Base-by-base conservation (phyloP, 2,329 filamentous ascomycete species). In the Neocatenulostroma microsporum region DNA sequence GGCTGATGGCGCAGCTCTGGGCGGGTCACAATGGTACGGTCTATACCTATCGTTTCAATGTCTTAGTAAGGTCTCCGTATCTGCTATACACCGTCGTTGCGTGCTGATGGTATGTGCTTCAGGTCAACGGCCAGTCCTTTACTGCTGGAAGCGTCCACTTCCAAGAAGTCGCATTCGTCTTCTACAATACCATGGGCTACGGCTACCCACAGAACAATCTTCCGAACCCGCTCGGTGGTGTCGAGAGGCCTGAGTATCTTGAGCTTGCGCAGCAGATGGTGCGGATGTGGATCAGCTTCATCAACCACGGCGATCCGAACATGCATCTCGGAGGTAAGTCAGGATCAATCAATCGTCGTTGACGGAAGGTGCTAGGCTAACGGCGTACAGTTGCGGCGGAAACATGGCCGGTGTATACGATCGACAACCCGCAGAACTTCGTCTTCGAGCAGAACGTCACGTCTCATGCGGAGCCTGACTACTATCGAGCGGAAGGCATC, bases 161-260 rank as follows among this genome's bases (percentile, higher is more conserved):
- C 51, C 55, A 68, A 38, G 71, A 75, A 50, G 67, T 74, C 0
- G 61, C 65, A 1, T 74, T 73, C 42, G 71, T 76, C 5, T 71
- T 77, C 34, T 52, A 72, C 44, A 76, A 78, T 20, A 40, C 37
- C 5, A 23, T 23, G 28, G 36, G 36, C 14, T 40, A 57, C 3
- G 71, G 72, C 1, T 73, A 70, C 39, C 63, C 69, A 1, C 42
- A 57, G 29, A 50, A 52, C 15, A 44, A 48, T n/a, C 48, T 51
- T 21, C 46, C 51, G 19, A 48, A 54, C 27, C 42, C 50, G 2
- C 11, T 50, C 3, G 46, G 49, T 8, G 51, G 50, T 4, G 24
- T 33, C 2, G 39, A 47, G 9, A 36, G 48, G 13, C 49, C 63
- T 34, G 62, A 60, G 2, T 70, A 63, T 40, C 40, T 57, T 9